phyloP scores from a whole-genome alignment of 2,329 filamentous ascomycete genomes.

The Cladophialophora exuberans region DNA sequence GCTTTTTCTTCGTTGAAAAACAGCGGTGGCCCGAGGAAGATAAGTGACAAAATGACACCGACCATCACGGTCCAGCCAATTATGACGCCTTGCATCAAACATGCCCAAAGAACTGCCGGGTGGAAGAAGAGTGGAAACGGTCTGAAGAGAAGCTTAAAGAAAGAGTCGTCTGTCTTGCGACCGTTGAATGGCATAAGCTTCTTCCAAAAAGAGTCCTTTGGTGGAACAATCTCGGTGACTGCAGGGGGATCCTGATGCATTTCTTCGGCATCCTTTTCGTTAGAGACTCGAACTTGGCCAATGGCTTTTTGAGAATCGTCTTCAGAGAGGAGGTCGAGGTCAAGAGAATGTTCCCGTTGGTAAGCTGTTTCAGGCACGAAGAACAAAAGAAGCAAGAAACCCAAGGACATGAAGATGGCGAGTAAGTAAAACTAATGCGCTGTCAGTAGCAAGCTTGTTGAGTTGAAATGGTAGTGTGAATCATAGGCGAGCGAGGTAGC shows the following conservation, averaged over 20 bases:
- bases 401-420: conserved; percentile 75
- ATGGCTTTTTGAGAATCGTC: conserved; percentile 21
- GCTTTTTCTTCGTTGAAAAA: conserved; percentile 81
- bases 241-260: conserved; percentile 17
- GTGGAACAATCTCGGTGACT: conserved; percentile 26
- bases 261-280: conserved; percentile 15
- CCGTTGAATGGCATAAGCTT: conserved; percentile 75
- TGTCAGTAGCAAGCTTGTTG: conserved; percentile 1
- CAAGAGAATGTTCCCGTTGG: conserved; percentile 66
- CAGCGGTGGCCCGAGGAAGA: conserved; percentile 78
- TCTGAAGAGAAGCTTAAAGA: conserved; percentile 66
- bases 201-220: conserved; percentile 61
- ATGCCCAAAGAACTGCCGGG: conserved; percentile 80
- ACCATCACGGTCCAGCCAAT: conserved; percentile 98
- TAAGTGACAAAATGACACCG: conserved; percentile 77
- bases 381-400: conserved; percentile 73
- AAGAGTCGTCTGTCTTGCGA: conserved; percentile 76
- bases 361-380: conserved; percentile 86
- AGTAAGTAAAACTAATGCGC: conserved; percentile 71
- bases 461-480: no score
- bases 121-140: conserved; percentile 84
- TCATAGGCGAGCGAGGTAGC: no score
- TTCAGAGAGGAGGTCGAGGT: conserved; percentile 57
- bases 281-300: neutral
- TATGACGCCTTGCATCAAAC: conserved; percentile 81